These are phyloP conservation scores for Tausonia pullulans DNA, from an alignment of 1,284 basidiomycete genomes.

Conservation along the genomic window DNA sequence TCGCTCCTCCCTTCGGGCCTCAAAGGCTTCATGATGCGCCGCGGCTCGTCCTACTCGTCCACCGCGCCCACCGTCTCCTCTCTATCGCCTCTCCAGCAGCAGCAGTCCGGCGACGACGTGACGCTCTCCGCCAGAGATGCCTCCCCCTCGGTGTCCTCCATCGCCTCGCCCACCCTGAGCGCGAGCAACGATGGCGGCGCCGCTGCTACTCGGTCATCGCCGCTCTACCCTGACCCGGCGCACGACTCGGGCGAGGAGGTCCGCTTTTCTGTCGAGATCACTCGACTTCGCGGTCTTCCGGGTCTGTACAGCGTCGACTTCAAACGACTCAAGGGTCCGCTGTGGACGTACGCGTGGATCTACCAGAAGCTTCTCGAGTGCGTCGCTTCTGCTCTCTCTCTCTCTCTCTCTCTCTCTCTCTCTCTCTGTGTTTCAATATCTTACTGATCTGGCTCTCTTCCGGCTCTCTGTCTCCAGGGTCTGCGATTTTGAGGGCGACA, in stretches of 20 bases:
- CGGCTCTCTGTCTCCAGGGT: not conserved
- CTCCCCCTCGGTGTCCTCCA: conserved; percentile 16
- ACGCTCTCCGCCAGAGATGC: conserved; percentile 13
- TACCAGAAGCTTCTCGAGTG: conserved; percentile 46
- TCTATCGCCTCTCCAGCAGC: not conserved
- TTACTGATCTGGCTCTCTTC: no score
- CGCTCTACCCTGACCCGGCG: conserved; percentile 1
- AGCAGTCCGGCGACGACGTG: not conserved
- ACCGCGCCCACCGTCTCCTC: conserved; percentile 22
- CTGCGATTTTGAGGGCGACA: not conserved
- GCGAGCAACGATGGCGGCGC: conserved; percentile 10
- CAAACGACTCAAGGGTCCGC: conserved; percentile 77
- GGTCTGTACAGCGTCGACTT: conserved; percentile 83
- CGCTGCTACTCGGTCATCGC: not conserved
- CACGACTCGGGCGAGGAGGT: conserved; percentile 80
- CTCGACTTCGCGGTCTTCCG: conserved; percentile 70
- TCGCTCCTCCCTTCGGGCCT: conserved; percentile 50
- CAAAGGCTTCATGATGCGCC: conserved; percentile 69
- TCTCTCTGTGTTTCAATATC: not conserved
- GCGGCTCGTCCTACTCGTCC: conserved; percentile 71
- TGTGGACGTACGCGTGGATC: conserved; percentile 86
- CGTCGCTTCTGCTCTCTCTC: not conserved
- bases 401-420: not conserved
- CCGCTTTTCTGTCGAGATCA: conserved; percentile 82
- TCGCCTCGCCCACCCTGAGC: not conserved